These are phyloP conservation scores for Ilex paraguariensis DNA, from an alignment of 305 asterid genomes.

Conservation along the genomic window DNA sequence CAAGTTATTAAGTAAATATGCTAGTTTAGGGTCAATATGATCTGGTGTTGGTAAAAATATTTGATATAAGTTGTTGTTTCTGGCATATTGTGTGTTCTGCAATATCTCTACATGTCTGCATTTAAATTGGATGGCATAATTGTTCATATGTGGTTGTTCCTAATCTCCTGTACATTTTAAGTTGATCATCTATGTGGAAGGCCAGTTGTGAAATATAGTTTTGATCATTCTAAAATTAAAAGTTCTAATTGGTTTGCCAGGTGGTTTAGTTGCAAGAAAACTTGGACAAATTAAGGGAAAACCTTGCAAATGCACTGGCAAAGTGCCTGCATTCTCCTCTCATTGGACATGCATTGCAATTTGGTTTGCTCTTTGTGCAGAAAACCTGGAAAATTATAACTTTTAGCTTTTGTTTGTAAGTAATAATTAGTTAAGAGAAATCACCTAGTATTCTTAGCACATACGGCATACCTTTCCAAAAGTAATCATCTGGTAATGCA, in stretches of 20 bases:
- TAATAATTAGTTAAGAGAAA: not conserved
- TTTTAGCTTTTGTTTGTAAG: not conserved
- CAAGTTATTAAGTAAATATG: no score
- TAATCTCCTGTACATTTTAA: no score
- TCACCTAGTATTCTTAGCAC: not conserved
- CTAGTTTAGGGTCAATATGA: no score
- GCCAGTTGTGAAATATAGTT: no score
- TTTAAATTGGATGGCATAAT: no score
- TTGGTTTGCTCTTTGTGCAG: conserved; percentile 53
- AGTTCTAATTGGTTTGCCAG: not conserved
- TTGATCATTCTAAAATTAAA: no score
- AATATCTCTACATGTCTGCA: no score
- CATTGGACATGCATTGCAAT: conserved; percentile 66
- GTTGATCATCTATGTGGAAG: no score
- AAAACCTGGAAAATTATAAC: conserved; percentile 30
- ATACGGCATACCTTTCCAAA: conserved; percentile 46
- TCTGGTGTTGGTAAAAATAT: no score
- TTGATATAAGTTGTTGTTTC: no score
- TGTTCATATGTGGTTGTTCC: no score
- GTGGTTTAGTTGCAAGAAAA: conserved; percentile 11
- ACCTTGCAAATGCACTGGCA: conserved; percentile 63
- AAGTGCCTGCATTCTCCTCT: conserved; percentile 48
- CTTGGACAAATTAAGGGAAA: conserved; percentile 16
- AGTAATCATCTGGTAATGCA: conserved; percentile 58
- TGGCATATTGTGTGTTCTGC: no score